Conservation (phyloP, 257 asterid genomes). For the Cruciata laevipes region DNA sequence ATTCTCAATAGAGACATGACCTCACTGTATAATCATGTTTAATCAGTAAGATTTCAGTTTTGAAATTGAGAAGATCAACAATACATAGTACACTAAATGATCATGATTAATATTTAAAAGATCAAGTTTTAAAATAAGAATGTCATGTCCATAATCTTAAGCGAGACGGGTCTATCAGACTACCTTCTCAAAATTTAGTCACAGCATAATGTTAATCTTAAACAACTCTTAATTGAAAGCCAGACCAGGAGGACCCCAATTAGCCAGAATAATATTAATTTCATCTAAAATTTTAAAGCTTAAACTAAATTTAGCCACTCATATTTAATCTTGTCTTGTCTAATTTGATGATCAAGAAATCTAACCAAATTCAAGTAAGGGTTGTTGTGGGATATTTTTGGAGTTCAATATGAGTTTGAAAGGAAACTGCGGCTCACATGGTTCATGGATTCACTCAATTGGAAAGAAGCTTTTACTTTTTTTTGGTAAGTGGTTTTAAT, state of each 20-base stretch:
- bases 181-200: no score
- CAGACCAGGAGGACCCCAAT: neutral
- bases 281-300: neutral
- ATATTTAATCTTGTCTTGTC: neutral
- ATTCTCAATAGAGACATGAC: no score
- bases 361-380: neutral
- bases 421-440: constrained; percentile 15
- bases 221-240: constrained; percentile 17
- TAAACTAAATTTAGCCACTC: neutral
- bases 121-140: no score
- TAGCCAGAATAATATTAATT: neutral
- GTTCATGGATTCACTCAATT: constrained; percentile 18
- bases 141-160: no score
- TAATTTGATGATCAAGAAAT: neutral
- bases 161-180: no score
- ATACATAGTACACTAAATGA: no score
- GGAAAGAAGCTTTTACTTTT: neutral
- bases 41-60: no score
- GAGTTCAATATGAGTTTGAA: neutral
- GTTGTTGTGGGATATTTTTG: neutral
- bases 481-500: constrained; percentile 14
- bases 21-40: no score
- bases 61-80: no score
- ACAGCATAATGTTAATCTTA: constrained; percentile 18
- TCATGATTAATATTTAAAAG: no score